Evolutionary conservation across 768 basidiomycete species (phyloP), one percentile per base, ranked within the genome.

Genomic region (Podaxis carcinomalis): DNA sequence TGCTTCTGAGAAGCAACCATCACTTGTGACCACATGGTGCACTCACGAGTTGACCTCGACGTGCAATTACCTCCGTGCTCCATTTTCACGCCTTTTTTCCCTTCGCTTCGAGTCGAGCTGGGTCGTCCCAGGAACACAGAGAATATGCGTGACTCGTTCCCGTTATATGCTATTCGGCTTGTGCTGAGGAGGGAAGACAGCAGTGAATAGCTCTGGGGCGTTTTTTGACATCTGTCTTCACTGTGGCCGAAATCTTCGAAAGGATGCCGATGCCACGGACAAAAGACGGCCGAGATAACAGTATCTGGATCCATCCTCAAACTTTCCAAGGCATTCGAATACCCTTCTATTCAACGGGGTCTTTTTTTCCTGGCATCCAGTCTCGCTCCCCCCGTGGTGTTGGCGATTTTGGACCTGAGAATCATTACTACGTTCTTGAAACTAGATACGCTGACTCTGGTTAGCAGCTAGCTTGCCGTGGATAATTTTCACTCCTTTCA

Each of bases 1-100:
- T 54, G 37, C 52, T 54, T 36, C 52, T 10, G 10, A 54, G 57
- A 58, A 58, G 57, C 57, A 58, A 58, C 57, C 57, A 51, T 58
- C 57, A 51, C 11, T 53, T 19, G 40, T 28, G 51, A 14, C 42
- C 59, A 53, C 46, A 32, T 53, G 59, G 42, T 32, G 46, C 51
- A 44, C 28, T 13, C 51, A 53, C 46, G 40, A 36, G 25, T 27
- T 13, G 19, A 35, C 32, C 36, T 39, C 37, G 25, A 54, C 37
- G 14, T 39, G 19, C 37, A 37, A 49, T 37, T 39, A 37, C 37
- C 36, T 51, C 51, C 51, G 37, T 53, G 28, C 19, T 21, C 16
- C 13, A 42, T 46, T 16, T 54, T 60, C 59, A 60, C 59, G 42
- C 50, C 35, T 23, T 25, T n/a, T 56, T n/a, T 10, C 2, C 2